These are phyloP conservation scores for Picea abies DNA, from an alignment of 83 land plant species.

Conservation along the genomic window DNA sequence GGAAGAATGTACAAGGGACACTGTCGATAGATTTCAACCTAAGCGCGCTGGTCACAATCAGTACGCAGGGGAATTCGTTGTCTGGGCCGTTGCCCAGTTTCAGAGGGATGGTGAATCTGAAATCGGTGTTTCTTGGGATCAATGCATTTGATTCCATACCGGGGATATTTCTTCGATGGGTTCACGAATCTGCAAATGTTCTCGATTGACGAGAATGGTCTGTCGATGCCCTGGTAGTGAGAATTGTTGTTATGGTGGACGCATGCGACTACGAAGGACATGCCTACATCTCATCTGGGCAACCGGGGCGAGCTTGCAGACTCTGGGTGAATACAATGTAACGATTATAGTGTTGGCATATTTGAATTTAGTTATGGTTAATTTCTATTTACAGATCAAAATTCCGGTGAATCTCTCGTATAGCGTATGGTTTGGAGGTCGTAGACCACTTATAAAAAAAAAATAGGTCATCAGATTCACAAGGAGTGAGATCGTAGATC, in stretches of 20 bases:
- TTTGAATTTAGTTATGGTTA: no score
- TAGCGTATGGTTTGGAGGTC: no score
- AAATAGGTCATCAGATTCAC: no score
- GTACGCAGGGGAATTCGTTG: background rate
- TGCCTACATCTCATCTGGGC: slow-evolving; percentile 23
- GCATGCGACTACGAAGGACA: no score
- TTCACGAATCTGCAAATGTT: slow-evolving; percentile 12
- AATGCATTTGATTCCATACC: slow-evolving; percentile 60
- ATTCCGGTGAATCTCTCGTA: no score
- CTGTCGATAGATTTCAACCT: background rate
- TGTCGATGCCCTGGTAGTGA: slow-evolving; percentile 27
- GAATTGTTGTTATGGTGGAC: no score
- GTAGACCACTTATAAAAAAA: no score
- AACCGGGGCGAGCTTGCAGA: slow-evolving; percentile 28
- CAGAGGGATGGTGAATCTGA: slow-evolving; percentile 9
- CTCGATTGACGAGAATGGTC: slow-evolving; percentile 36
- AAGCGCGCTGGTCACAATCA: background rate
- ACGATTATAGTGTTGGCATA: no score
- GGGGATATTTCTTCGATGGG: slow-evolving; percentile 30
- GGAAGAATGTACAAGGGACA: slow-evolving; percentile 19
- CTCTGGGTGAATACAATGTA: slow-evolving; percentile 45
- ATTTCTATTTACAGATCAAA: no score
- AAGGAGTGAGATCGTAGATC: no score
- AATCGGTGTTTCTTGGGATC: slow-evolving; percentile 22
- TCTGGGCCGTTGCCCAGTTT: slow-evolving; percentile 12